Evolutionary conservation across 768 basidiomycete species (phyloP).

Genomic region (Boletellus sp.): DNA sequence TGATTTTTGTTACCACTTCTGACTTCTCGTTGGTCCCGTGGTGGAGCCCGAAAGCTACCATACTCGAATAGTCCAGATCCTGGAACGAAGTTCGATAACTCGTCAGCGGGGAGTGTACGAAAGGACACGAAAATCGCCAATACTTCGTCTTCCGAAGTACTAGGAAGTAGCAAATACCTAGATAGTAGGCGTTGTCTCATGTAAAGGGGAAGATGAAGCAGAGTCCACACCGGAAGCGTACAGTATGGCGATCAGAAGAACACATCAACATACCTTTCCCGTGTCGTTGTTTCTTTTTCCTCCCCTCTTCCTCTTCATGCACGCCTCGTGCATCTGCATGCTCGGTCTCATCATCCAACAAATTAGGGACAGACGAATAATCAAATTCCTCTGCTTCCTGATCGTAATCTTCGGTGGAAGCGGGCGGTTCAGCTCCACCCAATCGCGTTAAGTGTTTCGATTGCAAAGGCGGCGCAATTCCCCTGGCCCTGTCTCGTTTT

Average conservation of each 20-base stretch:
- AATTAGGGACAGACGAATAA: conserved; percentile 64
- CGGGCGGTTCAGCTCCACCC: conserved; percentile 2
- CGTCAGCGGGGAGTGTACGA: neutral
- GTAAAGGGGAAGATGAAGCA: conserved; percentile 3
- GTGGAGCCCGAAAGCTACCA: conserved; percentile 63
- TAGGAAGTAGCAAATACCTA: neutral
- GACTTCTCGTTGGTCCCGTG: conserved; percentile 59
- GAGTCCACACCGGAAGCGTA: conserved; percentile 5
- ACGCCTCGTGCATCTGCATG: conserved; percentile 20
- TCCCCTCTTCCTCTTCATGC: conserved; percentile 32
- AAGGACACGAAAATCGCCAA: conserved; percentile 4
- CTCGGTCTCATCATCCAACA: conserved; percentile 55
- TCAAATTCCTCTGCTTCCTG: conserved; percentile 53
- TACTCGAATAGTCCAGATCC: conserved; percentile 38
- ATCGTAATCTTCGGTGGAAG: conserved; percentile 9
- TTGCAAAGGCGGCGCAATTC: neutral
- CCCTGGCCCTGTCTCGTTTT: conserved; percentile 21
- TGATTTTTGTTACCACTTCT: conserved; percentile 68
- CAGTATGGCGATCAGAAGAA: neutral
- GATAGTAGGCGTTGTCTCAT: neutral
- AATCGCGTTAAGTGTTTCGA: conserved; percentile 2
- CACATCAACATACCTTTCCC: conserved; percentile 33
- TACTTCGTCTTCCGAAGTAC: conserved; percentile 2
- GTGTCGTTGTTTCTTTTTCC: conserved; percentile 53
- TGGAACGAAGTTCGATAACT: conserved; percentile 19